A percentile compares a stretch with the other conserved stretches of the same genome.
These are phyloP conservation scores for Phaeodactylum tricornutum DNA, from an alignment of 108 stramenopile species.

Conservation along the genomic window DNA sequence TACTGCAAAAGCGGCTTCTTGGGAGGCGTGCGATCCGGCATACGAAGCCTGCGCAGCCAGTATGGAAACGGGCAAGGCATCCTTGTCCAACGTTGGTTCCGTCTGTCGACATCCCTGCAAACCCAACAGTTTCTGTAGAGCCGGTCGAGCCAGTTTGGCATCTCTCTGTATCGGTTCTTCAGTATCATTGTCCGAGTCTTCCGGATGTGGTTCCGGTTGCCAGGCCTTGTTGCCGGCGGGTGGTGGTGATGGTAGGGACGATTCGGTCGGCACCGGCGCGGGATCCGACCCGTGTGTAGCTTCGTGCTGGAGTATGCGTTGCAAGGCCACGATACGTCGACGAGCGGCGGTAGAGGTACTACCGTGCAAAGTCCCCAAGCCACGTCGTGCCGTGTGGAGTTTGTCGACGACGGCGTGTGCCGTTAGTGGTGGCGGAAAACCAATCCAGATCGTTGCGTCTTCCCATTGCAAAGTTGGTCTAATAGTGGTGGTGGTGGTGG, in stretches of 20 bases:
- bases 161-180: constrained; percentile 3
- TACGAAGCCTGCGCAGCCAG: constrained; percentile 42
- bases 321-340: constrained; percentile 52
- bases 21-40: constrained; percentile 56
- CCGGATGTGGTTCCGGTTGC: neutral
- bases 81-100: too few species aligned
- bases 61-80: constrained; percentile 6
- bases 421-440: constrained; percentile 59
- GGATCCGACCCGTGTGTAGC: neutral
- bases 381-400: constrained; percentile 1
- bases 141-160: constrained; percentile 9
- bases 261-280: neutral
- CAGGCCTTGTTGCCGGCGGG: neutral
- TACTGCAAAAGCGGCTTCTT: constrained; percentile 25
- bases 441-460: constrained; percentile 15
- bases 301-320: constrained; percentile 18
- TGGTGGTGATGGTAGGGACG: too few species aligned
- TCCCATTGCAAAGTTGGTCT: too few species aligned
- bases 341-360: constrained; percentile 69
- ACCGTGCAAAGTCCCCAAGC: constrained; percentile 42
- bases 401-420: constrained; percentile 14
- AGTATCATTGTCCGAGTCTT: neutral
- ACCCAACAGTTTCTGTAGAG: constrained; percentile 13
- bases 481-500: too few species aligned
- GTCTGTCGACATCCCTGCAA: constrained; percentile 1